Evolutionary conservation across 2,329 filamentous ascomycete species (phyloP), one percentile per base, ranked within the genome.

Genomic region (Arthroderma sp.): DNA sequence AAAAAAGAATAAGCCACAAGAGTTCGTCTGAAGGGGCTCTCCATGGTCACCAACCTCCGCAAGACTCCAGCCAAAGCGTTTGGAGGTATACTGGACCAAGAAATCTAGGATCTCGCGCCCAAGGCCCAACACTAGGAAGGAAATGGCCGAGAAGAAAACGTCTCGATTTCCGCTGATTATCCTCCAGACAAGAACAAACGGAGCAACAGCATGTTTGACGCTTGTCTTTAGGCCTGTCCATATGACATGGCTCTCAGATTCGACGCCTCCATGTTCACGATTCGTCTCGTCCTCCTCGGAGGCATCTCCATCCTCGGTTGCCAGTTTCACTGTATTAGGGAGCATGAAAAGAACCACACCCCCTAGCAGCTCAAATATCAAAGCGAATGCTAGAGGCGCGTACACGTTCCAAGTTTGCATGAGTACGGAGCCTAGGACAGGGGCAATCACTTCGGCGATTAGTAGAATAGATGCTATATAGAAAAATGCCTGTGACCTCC

Each of bases 61-160:
- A 41, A 55, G 54, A 44, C 37, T 55, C 54, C 54, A 55, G 6
- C 21, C 19, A 4, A 55, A 55, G 8, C 54, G 54, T 55, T 55
- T 43, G 15, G 54, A 55, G 6, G 54, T 55, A 44, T 55, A 55
- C 54, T 55, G 54, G 31, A 55, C 21, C n/a, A 55, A 23, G 6
- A 55, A 43, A n/a, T 55, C 54, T n/a, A 55, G 41, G 7, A 19
- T 55, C 6, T 44, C 38, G n/a, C 54, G 54, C 11, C 19, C 37
- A 2, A 55, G 33, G 11, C 37, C 9, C 4, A 13, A 1, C 7
- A 55, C 54, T 9, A 55, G 13, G 41, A 55, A 55, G 1, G 54
- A 38, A 43, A 43, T 33, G 17, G 38, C 15, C n/a, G 28, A 8
- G 8, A 38, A 28, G 21, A 44, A 28, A 19, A 55, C 15, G 31